phyloP scores from a whole-genome alignment of 208 protist species.

The Novymonas esmeraldas region DNA sequence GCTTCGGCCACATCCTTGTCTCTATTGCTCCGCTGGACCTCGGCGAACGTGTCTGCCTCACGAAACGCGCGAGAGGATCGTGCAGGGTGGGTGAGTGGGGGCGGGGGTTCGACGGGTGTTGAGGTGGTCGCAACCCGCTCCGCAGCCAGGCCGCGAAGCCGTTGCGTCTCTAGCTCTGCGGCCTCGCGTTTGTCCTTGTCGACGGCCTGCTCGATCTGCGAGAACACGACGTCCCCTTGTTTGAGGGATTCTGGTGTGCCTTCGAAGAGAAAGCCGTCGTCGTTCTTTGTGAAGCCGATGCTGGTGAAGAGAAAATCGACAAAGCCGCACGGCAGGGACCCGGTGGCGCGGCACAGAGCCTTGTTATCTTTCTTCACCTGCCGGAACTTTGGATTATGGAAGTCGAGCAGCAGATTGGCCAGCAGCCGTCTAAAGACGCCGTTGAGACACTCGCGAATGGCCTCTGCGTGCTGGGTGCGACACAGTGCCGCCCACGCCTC shows the following conservation, averaged over 20 bases:
- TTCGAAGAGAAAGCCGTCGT: constrained; percentile 45
- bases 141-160: constrained; percentile 3
- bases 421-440: constrained; percentile 64
- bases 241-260: constrained; percentile 46
- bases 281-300: constrained; percentile 54
- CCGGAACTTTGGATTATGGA: constrained; percentile 61
- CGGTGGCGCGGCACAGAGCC: constrained; percentile 31
- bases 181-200: constrained; percentile 16
- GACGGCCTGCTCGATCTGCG: constrained; percentile 48
- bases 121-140: constrained; percentile 17
- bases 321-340: constrained; percentile 33
- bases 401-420: constrained; percentile 72
- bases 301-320: constrained; percentile 47
- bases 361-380: constrained; percentile 59
- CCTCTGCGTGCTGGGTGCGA: background rate
- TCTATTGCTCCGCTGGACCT: background rate
- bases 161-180: constrained; percentile 6
- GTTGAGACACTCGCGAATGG: constrained; percentile 24
- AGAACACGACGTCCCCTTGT: constrained; percentile 46
- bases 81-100: background rate
- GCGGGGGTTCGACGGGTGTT: background rate
- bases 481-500: constrained; percentile 4
- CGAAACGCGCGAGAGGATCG: background rate
- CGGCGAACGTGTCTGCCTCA: background rate
- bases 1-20: constrained; percentile 18